These are phyloP conservation scores for Dipodascus albidus DNA, from an alignment of 805 yeast genomes.

Conservation along the genomic window DNA sequence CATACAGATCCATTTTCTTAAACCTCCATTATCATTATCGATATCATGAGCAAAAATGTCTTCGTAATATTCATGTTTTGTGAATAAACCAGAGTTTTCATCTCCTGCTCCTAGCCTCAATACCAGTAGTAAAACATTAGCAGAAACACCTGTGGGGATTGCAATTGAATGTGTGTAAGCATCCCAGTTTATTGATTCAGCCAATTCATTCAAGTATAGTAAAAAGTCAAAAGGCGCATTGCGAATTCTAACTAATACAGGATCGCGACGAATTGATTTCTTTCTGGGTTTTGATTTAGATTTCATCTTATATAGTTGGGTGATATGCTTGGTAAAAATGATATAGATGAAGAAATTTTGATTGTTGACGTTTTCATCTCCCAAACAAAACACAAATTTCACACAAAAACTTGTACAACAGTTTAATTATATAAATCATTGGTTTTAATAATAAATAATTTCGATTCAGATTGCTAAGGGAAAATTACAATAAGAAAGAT, in stretches of 20 bases:
- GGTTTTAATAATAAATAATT: too few species aligned
- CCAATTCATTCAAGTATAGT: conserved; percentile 18
- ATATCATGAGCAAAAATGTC: conserved; percentile 6
- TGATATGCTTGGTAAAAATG: background rate
- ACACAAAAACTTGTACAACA: too few species aligned
- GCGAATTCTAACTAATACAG: background rate
- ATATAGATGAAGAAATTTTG: background rate
- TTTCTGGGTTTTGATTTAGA: background rate
- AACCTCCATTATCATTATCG: conserved; percentile 5
- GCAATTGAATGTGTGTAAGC: conserved; percentile 12
- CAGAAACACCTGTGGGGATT: conserved; percentile 13
- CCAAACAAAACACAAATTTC: too few species aligned
- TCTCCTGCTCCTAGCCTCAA: conserved; percentile 6
- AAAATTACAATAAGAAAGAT: too few species aligned
- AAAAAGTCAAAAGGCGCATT: conserved; percentile 18
- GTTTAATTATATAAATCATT: too few species aligned
- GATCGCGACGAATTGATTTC: background rate
- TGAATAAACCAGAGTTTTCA: background rate
- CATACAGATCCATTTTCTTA: background rate
- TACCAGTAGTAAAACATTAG: conserved; percentile 14
- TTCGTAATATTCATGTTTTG: conserved; percentile 3
- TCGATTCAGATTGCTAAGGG: too few species aligned
- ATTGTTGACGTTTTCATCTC: too few species aligned
- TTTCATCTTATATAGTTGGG: background rate
- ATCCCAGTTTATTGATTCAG: conserved; percentile 23